A percentile compares a stretch with the other conserved stretches of the same genome.
Conservation (phyloP, 2,329 filamentous ascomycete genomes). For the Clarireedia paspali region DNA sequence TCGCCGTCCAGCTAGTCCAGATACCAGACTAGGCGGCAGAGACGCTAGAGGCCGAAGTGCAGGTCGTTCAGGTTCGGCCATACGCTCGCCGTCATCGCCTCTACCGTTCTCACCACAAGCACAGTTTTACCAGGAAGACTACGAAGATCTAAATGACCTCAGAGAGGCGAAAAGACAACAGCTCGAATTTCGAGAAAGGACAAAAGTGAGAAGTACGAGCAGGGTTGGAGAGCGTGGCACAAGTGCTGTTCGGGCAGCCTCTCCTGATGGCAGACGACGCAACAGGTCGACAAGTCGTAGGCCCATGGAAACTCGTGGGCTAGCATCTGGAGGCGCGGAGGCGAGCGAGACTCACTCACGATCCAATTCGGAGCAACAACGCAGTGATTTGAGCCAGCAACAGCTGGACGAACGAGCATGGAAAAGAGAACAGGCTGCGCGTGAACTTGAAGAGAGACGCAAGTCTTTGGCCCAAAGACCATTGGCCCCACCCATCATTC, state of each 20-base stretch:
- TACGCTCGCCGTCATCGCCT: slow-evolving; percentile 73
- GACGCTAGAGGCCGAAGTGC: slow-evolving; percentile 54
- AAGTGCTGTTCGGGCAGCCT: slow-evolving; percentile 24
- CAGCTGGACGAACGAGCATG: slow-evolving; percentile 50
- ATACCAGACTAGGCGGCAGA: slow-evolving; percentile 22
- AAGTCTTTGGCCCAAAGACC: slow-evolving; percentile 75
- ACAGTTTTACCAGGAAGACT: slow-evolving; percentile 51
- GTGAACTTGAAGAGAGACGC: slow-evolving; percentile 81
- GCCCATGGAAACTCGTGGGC: slow-evolving; percentile 13
- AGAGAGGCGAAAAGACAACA: slow-evolving; percentile 44
- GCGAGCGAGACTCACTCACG: slow-evolving; percentile 25
- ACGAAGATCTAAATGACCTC: slow-evolving; percentile 49
- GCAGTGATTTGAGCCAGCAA: slow-evolving; percentile 46
- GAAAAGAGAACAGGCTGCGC: slow-evolving; percentile 69
- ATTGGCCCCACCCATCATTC: slow-evolving; percentile 71
- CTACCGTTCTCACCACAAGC: slow-evolving; percentile 61
- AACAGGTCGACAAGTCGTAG: slow-evolving; percentile 28
- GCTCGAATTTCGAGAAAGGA: slow-evolving; percentile 38
- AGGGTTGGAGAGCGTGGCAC: slow-evolving; percentile 31
- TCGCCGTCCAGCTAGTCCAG: slow-evolving; percentile 30
- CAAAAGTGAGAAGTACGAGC: slow-evolving; percentile 44
- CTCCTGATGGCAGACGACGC: slow-evolving; percentile 27
- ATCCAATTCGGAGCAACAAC: slow-evolving; percentile 39
- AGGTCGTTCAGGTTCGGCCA: slow-evolving; percentile 48
- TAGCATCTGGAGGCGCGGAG: slow-evolving; percentile 17